Evolutionary conservation across 176 grass and related monocot species (phyloP).

Genomic region (Guadua angustifolia): DNA sequence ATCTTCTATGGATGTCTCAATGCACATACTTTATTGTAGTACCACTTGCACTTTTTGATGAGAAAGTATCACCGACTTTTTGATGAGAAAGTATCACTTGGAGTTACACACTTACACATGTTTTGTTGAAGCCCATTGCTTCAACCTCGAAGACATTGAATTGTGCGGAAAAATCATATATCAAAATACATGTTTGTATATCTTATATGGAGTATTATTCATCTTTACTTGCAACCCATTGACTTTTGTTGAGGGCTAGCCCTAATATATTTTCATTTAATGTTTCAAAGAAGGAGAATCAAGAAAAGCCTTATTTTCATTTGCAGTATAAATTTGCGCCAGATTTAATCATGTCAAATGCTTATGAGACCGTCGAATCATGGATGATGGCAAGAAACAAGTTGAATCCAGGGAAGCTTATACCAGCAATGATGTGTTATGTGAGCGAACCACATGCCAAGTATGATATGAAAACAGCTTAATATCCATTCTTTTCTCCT

Average conservation of each 20-base stretch:
- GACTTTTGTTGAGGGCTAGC: neutral
- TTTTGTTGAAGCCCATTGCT: slow-evolving; percentile 26
- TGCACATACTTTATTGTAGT: slow-evolving; percentile 10
- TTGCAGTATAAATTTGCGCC: slow-evolving; percentile 98
- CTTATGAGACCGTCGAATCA: slow-evolving; percentile 97
- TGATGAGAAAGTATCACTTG: neutral
- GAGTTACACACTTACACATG: slow-evolving; percentile 11
- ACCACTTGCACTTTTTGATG: too few relatives aligned
- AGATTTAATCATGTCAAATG: slow-evolving; percentile 95
- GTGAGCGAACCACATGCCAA: too few relatives aligned
- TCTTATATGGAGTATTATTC: slow-evolving; percentile 11
- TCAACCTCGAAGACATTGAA: neutral
- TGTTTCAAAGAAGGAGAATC: slow-evolving; percentile 95
- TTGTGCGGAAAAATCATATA: slow-evolving; percentile 30
- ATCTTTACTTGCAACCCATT: slow-evolving; percentile 14
- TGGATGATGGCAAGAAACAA: slow-evolving; percentile 95
- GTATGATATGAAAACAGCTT: too few relatives aligned
- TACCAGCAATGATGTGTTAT: slow-evolving; percentile 99
- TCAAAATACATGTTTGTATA: neutral
- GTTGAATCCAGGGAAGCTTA: slow-evolving; percentile 96
- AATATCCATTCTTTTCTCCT: too few relatives aligned
- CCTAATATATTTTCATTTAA: slow-evolving; percentile 35
- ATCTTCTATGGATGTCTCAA: too few relatives aligned
- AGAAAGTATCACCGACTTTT: too few relatives aligned
- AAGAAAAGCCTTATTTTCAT: slow-evolving; percentile 68